Evolutionary conservation across 1,284 basidiomycete species (phyloP).

Genomic region (Cutaneotrichosporon dermatis): DNA sequence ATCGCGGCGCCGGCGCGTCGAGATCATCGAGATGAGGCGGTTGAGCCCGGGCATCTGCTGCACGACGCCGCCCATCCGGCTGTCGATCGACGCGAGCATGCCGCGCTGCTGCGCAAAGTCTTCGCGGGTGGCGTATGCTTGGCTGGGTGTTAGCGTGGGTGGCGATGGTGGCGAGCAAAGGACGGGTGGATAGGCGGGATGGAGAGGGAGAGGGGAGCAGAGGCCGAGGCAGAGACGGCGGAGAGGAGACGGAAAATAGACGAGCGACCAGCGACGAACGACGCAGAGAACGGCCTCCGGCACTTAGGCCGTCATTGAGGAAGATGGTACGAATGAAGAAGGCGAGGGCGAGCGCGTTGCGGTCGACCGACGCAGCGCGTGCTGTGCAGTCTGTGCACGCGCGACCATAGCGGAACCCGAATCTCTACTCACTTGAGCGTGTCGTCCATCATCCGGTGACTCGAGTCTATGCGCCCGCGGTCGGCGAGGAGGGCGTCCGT

Average conservation of each 20-base stretch:
- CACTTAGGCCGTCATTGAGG: no score
- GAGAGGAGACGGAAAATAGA: no score
- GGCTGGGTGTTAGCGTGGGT: conserved; percentile 54
- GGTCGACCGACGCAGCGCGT: no score
- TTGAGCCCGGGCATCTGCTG: conserved; percentile 90
- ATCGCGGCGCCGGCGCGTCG: conserved; percentile 81
- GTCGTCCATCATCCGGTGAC: conserved; percentile 91
- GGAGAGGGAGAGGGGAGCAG: no score
- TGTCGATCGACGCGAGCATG: conserved; percentile 70
- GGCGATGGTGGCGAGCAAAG: not conserved
- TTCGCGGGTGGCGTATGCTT: conserved; percentile 95
- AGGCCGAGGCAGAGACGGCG: no score
- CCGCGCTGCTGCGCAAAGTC: conserved; percentile 84
- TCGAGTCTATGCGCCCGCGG: conserved; percentile 81
- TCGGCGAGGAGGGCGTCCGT: conserved; percentile 84
- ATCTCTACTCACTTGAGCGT: conserved; percentile 66
- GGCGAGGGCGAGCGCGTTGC: no score
- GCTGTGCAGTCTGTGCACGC: no score
- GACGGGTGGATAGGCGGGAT: no score
- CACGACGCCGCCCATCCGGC: conserved; percentile 75
- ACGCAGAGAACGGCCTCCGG: no score
- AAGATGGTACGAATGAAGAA: no score
- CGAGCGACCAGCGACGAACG: no score
- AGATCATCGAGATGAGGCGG: conserved; percentile 85
- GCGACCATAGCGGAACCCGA: no score